Evolutionary conservation across 2,329 filamentous ascomycete genomes (phyloP).

Genomic region (Arthrobotrys megalospora): DNA sequence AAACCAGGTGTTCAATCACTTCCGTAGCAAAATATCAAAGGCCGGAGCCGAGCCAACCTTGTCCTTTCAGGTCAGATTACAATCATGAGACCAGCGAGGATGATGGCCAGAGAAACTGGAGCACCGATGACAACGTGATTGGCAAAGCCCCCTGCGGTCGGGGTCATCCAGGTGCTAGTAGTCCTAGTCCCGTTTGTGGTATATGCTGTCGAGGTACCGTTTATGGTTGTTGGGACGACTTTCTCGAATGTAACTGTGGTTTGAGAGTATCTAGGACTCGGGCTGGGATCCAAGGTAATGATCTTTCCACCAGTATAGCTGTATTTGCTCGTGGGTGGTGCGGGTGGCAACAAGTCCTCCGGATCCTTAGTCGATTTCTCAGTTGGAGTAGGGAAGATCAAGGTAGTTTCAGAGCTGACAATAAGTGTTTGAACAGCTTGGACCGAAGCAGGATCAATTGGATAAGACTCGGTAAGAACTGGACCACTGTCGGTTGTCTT

Average conservation of each 20-base stretch:
- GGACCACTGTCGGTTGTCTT: slow-evolving; percentile 44
- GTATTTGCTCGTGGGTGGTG: background rate
- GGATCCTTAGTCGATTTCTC: background rate
- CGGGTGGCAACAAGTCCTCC: background rate
- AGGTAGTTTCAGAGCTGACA: slow-evolving; percentile 32
- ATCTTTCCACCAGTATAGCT: slow-evolving; percentile 35
- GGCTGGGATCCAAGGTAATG: slow-evolving; percentile 46
- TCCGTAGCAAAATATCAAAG: slow-evolving; percentile 20
- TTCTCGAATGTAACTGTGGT: slow-evolving; percentile 40
- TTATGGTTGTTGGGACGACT: slow-evolving; percentile 31
- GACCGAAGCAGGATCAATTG: slow-evolving; percentile 17
- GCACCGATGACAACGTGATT: slow-evolving; percentile 10
- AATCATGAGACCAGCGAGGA: slow-evolving; percentile 36
- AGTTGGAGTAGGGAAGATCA: slow-evolving; percentile 46
- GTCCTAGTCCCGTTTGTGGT: slow-evolving; percentile 38
- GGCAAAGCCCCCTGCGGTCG: slow-evolving; percentile 27
- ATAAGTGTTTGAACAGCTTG: slow-evolving; percentile 16
- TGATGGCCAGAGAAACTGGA: slow-evolving; percentile 20
- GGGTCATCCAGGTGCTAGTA: slow-evolving; percentile 40
- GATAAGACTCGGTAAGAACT: slow-evolving; percentile 52
- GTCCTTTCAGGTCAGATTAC: slow-evolving; percentile 32
- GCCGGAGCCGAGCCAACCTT: slow-evolving; percentile 10
- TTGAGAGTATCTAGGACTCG: slow-evolving; percentile 25
- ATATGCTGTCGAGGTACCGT: slow-evolving; percentile 35
- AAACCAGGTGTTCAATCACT: slow-evolving; percentile 6